Base-by-base conservation (phyloP, 2,329 filamentous ascomycete species). In the Colletotrichum magnum region DNA sequence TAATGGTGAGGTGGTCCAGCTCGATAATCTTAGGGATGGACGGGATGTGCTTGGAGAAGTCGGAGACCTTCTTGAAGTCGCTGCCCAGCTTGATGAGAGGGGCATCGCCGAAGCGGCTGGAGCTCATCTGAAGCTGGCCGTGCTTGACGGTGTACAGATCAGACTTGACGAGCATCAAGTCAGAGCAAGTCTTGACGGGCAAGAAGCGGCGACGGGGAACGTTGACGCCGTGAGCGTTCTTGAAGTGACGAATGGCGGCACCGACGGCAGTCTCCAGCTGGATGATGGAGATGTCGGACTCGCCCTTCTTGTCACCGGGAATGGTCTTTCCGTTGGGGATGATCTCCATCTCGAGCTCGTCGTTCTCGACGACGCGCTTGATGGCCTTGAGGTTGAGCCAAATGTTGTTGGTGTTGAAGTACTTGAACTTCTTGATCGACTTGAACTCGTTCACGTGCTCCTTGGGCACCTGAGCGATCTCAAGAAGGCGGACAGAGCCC, bases 361-460 rank as follows among this genome's bases (percentile, higher is more conserved):
- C 94, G 83, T 97, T 94, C 90, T 98, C 96, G 7, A 99, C 96
- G 63, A 99, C 94, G 71, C 96, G 95, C 92, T 98, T 98, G 85
- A 99, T 93, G 75, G 96, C 96, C 81, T 94, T 92, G 77, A 98
- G 89, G 87, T 97, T 97, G 89, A 99, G 93, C 96, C 96, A 99
- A 85, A 99, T 98, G 90, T 99, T 99, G 93, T 99, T 99, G 84
- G 96, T 99, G 91, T 99, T 99, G 92, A 99, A 99, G 91, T 99
- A 99, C 90, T 97, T 98, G 93, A 99, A 99, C 90, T 99, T 99
- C 92, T 99, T 99, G 89, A 99, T 99, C 57, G 95, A 98, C 92
- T 99, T 99, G 94, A 99, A 99, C 87, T 99, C 96, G 86, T 99
- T 98, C 82, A 96, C 94, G 85, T 99, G 96, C 88, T 99, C 94